These are phyloP conservation scores for Rhytidhysteron rufulum DNA, from an alignment of 2,329 filamentous ascomycete genomes.

Conservation along the genomic window DNA sequence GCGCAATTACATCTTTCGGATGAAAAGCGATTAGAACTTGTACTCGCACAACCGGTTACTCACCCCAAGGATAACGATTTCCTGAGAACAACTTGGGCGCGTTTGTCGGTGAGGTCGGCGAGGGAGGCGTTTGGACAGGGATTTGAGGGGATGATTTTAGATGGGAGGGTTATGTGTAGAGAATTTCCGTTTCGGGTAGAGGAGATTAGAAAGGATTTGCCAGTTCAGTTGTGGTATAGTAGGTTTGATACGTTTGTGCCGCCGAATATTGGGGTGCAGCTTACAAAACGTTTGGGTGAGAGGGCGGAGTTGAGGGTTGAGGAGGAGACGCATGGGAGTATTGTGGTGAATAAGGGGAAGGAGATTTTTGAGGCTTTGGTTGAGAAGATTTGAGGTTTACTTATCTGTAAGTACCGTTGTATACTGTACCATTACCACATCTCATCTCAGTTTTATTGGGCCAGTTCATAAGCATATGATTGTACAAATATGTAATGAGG, in stretches of 20 bases:
- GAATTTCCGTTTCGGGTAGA: conserved; percentile 33
- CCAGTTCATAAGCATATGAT: too few relatives aligned
- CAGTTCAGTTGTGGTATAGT: conserved; percentile 37
- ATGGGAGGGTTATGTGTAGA: conserved; percentile 24
- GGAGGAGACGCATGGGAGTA: conserved; percentile 34
- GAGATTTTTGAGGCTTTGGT: conserved; percentile 16
- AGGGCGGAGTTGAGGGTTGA: conserved; percentile 25
- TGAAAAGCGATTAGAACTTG: conserved; percentile 22
- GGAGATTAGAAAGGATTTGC: conserved; percentile 33
- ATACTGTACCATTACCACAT: too few relatives aligned
- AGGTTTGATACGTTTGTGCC: conserved; percentile 31
- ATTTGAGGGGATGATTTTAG: conserved; percentile 22
- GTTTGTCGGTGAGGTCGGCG: conserved; percentile 15
- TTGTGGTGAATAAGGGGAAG: conserved; percentile 11
- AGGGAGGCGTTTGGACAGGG: conserved; percentile 28
- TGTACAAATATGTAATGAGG: too few relatives aligned
- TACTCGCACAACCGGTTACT: conserved; percentile 10
- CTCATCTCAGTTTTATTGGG: too few relatives aligned
- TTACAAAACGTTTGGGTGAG: conserved; percentile 26
- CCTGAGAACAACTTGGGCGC: conserved; percentile 18
- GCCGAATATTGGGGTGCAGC: conserved; percentile 28
- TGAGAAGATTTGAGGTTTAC: conserved; percentile 4
- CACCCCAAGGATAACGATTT: conserved; percentile 20
- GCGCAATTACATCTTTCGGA: conserved; percentile 31
- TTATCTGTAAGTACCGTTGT: too few relatives aligned